These are phyloP conservation scores for Cystofilobasidium ferigula DNA, from an alignment of 768 basidiomycete species.

Conservation along the genomic window DNA sequence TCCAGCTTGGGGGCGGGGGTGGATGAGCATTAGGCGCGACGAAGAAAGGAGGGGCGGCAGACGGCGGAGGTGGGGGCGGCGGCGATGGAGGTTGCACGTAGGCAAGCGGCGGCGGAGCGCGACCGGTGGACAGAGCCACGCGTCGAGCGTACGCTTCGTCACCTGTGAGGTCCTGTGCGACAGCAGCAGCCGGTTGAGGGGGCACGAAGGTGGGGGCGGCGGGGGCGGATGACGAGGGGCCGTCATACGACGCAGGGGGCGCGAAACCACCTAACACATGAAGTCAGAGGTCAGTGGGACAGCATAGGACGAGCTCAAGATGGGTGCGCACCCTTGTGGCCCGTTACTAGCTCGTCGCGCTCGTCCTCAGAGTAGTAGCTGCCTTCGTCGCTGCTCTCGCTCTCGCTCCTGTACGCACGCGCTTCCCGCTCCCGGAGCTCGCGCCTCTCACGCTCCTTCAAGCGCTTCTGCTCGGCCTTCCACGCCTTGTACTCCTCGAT, in stretches of 20 bases:
- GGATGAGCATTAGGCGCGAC: no score
- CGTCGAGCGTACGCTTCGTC: constrained; percentile 70
- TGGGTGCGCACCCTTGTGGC: constrained; percentile 43
- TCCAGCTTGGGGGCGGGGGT: no score
- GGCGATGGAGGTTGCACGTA: neutral
- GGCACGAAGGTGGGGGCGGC: constrained; percentile 21
- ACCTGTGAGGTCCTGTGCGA: constrained; percentile 48
- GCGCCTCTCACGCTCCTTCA: constrained; percentile 42
- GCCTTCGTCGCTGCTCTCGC: constrained; percentile 42
- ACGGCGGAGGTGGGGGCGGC: neutral
- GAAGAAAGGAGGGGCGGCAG: no score
- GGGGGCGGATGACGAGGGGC: constrained; percentile 22
- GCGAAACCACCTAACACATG: constrained; percentile 21
- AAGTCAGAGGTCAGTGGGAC: constrained; percentile 25
- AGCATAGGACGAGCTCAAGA: constrained; percentile 43
- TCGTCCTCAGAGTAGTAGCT: constrained; percentile 45
- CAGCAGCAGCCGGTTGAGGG: constrained; percentile 37
- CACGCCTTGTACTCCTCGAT: constrained; percentile 78
- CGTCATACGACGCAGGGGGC: constrained; percentile 2
- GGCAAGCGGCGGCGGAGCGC: neutral
- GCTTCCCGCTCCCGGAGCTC: constrained; percentile 31
- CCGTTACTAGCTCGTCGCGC: constrained; percentile 47
- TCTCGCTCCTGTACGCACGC: constrained; percentile 34
- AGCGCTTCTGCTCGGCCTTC: constrained; percentile 61
- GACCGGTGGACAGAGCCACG: constrained; percentile 49